Base-by-base conservation (phyloP, 2,329 filamentous ascomycete genomes). In the Waltergamsia citrina region DNA sequence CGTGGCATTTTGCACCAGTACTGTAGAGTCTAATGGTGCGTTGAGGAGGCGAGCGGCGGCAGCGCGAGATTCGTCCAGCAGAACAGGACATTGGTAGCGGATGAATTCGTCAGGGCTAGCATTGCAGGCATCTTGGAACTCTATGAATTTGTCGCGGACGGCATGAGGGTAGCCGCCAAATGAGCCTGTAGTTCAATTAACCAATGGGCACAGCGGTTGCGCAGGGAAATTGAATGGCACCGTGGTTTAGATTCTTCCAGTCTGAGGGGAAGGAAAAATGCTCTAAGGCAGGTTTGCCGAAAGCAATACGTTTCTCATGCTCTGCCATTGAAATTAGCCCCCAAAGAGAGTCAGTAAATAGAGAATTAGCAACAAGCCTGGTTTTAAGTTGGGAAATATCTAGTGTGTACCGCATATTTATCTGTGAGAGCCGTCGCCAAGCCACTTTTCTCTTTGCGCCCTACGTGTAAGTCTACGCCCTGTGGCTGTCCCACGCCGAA, bases 1-100 rank as follows among this genome's bases (percentile, higher is more conserved):
- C 0, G 85, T 93, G 10, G 86, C 85, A 53, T 95, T 95, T 37
- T 74, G 64, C 1, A 94, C 77, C 42, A 93, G 80, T 1, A 94
- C 86, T 25, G 84, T 62, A 7, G 78, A 77, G 9, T 79, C 67
- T 1, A 63, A 50, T 0, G 80, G 76, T 0, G 73, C 79, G 39
- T 83, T 73, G 39, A 95, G 61, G 16, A 85, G 49, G 15, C 61
- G 52, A 1, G 83, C 81, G 4, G 88, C 60, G 4, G 78, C 78
- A 71, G 71, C 41, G 20, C 82, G 78, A 71, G 78, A 75, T 35
- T 71, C 62, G 42, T 84, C 76, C 1, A 93, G 67, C 7, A 78
- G 62, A 4, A 57, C 47, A 0, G 78, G 70, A 42, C 76, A 78
- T 3, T 73, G 67, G 51, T 81, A 82, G 19, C 83, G 76, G 49